A percentile compares a stretch with the other conserved stretches of the same genome.
These are phyloP conservation scores for Amanita molliuscula DNA, from an alignment of 768 basidiomycete genomes.

Conservation along the genomic window DNA sequence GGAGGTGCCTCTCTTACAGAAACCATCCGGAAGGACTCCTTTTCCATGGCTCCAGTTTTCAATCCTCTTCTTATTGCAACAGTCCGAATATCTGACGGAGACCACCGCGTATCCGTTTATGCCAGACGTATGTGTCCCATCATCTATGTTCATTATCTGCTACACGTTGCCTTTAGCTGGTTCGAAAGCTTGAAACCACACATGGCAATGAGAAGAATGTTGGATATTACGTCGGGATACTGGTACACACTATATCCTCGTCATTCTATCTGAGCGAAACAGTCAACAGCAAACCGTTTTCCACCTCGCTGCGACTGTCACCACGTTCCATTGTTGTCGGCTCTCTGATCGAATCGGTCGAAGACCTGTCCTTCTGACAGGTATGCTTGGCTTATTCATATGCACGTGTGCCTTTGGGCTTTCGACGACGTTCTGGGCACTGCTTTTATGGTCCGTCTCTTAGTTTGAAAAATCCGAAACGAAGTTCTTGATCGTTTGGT, in stretches of 20 bases:
- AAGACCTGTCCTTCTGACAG: conserved; percentile 61
- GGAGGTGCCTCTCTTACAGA: too few species aligned
- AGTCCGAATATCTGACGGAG: conserved; percentile 34
- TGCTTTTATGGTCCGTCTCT: conserved; percentile 25
- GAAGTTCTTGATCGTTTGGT: neutral
- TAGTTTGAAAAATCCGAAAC: neutral
- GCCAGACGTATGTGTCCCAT: conserved; percentile 42
- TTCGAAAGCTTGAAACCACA: conserved; percentile 43
- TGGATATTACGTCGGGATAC: conserved; percentile 66
- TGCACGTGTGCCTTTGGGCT: conserved; percentile 73
- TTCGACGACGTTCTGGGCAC: conserved; percentile 56
- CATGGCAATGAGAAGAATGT: conserved; percentile 55
- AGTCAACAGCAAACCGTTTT: conserved; percentile 58
- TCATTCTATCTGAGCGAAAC: neutral
- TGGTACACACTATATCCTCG: conserved; percentile 29
- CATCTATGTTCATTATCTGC: neutral
- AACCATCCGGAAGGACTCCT: neutral
- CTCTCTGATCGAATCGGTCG: conserved; percentile 64
- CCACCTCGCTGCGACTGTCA: conserved; percentile 61
- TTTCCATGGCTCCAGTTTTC: conserved; percentile 63
- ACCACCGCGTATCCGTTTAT: conserved; percentile 72
- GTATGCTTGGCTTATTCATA: conserved; percentile 49
- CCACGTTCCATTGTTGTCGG: conserved; percentile 66
- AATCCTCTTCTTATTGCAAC: conserved; percentile 54
- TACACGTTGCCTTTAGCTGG: neutral